These are phyloP conservation scores for Diatrype stigma DNA, from an alignment of 2,329 filamentous ascomycete species.

Conservation along the genomic window DNA sequence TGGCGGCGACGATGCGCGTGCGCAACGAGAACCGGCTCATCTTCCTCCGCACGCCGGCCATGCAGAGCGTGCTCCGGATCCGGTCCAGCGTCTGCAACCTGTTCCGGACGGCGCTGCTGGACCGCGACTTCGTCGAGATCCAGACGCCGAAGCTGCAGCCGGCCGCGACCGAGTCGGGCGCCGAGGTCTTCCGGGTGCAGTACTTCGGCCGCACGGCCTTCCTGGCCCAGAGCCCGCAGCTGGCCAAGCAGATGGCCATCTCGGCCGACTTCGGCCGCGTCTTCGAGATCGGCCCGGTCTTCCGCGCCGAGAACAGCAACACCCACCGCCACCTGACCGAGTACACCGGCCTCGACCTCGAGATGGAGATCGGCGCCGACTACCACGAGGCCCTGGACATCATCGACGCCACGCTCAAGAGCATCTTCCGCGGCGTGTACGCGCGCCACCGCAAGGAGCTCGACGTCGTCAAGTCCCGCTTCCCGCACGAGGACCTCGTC, in stretches of 20 bases:
- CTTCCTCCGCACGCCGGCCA: slow-evolving; percentile 79
- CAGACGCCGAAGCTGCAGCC: slow-evolving; percentile 91
- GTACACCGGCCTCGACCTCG: slow-evolving; percentile 87
- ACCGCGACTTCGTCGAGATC: slow-evolving; percentile 81
- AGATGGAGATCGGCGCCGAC: slow-evolving; percentile 86
- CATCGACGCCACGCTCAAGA: slow-evolving; percentile 77
- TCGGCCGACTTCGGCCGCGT: slow-evolving; percentile 85
- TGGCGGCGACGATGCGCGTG: slow-evolving; percentile 62
- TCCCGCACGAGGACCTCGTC: slow-evolving; percentile 80
- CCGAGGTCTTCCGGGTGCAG: slow-evolving; percentile 86
- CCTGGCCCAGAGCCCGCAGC: slow-evolving; percentile 84
- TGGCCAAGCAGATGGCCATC: slow-evolving; percentile 91
- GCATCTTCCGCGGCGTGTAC: slow-evolving; percentile 70
- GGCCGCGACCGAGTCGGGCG: slow-evolving; percentile 83
- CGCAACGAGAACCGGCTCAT: slow-evolving; percentile 76
- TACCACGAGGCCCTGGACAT: slow-evolving; percentile 82
- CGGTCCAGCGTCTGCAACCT: slow-evolving; percentile 75
- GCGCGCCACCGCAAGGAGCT: slow-evolving; percentile 65
- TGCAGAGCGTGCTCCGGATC: slow-evolving; percentile 83
- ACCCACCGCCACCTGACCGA: slow-evolving; percentile 92
- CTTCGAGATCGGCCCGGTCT: slow-evolving; percentile 86
- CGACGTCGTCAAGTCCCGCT: slow-evolving; percentile 74
- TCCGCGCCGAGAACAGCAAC: slow-evolving; percentile 93
- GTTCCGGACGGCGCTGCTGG: slow-evolving; percentile 73
- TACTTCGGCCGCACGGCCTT: slow-evolving; percentile 88